Conservation (phyloP, 2,329 filamentous ascomycete species). For the Aureobasidium melanogenum region DNA sequence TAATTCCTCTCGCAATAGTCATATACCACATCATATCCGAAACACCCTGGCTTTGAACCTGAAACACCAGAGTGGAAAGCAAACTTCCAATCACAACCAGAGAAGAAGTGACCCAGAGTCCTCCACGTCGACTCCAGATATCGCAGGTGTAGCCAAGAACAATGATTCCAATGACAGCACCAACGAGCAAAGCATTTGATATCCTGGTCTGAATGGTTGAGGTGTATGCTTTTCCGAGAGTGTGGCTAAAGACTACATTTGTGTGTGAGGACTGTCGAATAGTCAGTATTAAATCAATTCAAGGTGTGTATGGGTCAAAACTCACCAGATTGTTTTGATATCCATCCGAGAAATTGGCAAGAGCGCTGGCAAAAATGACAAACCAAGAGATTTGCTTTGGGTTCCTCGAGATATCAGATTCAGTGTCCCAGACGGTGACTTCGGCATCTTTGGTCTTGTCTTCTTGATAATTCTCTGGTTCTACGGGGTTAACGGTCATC, state of each 20-base stretch:
- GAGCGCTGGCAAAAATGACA: conserved; percentile 19
- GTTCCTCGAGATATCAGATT: not conserved
- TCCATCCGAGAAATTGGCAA: conserved; percentile 27
- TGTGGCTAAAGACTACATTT: conserved; percentile 27
- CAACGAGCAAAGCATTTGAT: conserved; percentile 26
- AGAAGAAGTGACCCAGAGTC: conserved; percentile 25
- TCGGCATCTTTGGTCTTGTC: not conserved
- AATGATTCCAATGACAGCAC: conserved; percentile 26
- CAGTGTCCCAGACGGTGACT: not conserved
- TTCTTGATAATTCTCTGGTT: not conserved
- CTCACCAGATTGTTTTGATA: conserved; percentile 24
- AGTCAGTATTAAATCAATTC: not conserved
- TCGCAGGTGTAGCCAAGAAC: conserved; percentile 26
- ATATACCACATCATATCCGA: conserved; percentile 47
- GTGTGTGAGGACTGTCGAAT: conserved; percentile 20
- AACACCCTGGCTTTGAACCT: conserved; percentile 20
- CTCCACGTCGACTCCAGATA: conserved; percentile 24
- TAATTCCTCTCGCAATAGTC: conserved; percentile 40
- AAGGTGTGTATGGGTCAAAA: not conserved
- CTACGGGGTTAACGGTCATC: not conserved
- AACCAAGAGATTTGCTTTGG: not conserved
- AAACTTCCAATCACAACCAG: conserved; percentile 26
- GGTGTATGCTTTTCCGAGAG: conserved; percentile 24
- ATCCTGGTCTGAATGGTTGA: conserved; percentile 24
- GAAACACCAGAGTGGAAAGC: conserved; percentile 30